Percentiles rank a stretch among this genome's conserved stretches.
phyloP scores from a whole-genome alignment of 352 stramenopile genomes.

The Globisporangium nagaii region DNA sequence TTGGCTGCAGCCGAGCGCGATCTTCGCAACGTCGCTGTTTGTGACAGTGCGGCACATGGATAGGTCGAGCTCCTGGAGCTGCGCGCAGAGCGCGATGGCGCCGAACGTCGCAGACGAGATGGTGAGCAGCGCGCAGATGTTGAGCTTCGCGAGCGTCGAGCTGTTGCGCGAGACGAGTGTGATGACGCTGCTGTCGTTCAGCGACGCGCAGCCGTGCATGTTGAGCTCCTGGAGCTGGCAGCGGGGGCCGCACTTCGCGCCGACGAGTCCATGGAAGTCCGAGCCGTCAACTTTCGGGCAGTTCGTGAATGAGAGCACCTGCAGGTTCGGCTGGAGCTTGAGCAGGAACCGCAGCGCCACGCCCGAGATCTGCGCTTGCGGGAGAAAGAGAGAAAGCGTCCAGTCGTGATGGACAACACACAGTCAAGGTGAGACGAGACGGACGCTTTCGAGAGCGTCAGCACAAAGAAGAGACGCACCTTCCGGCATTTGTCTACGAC shows the following conservation, averaged over 20 bases:
- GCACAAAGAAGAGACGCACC: constrained; percentile 16
- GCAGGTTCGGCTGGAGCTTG: constrained; percentile 39
- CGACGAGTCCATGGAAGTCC: constrained; percentile 28
- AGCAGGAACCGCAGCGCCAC: constrained; percentile 51
- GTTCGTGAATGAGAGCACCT: constrained; percentile 48
- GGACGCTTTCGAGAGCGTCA: neutral
- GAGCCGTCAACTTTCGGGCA: constrained; percentile 51
- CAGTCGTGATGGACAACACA: neutral
- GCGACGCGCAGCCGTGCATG: constrained; percentile 43
- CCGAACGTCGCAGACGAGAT: constrained; percentile 53
- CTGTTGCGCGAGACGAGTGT: constrained; percentile 47
- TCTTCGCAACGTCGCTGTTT: constrained; percentile 42
- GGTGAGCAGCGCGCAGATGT: constrained; percentile 53
- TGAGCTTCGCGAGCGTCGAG: constrained; percentile 39
- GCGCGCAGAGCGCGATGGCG: constrained; percentile 41
- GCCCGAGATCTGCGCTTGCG: constrained; percentile 45
- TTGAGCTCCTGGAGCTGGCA: constrained; percentile 32
- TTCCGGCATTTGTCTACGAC: constrained; percentile 63
- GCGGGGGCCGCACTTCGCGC: constrained; percentile 3
- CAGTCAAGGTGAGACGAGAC: too few species aligned
- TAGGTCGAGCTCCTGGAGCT: constrained; percentile 62
- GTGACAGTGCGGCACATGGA: constrained; percentile 67
- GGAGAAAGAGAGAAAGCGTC: neutral
- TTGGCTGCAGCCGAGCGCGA: constrained; percentile 33
- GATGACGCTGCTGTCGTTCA: constrained; percentile 43